Percentiles rank a stretch among this genome's conserved stretches.
Evolutionary conservation across 371 early-diverging fungal species (phyloP).

Genomic region (Dichotomocladium elegans): DNA sequence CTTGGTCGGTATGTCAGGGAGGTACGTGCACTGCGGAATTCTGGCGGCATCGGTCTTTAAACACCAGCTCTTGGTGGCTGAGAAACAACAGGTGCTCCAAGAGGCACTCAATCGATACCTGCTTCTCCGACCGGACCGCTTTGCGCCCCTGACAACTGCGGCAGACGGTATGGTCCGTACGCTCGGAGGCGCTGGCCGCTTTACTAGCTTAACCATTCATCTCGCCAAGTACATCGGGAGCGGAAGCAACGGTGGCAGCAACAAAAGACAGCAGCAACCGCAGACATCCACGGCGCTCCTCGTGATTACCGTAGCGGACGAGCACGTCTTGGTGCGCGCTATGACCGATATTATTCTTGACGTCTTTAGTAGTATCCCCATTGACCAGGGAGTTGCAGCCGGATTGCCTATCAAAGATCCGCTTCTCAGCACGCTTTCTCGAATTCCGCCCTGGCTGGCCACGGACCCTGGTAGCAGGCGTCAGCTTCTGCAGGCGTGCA

Average conservation of each 20-base stretch:
- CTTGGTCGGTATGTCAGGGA: not conserved
- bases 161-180: constrained; percentile 2
- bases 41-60: not conserved
- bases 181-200: constrained; percentile 6
- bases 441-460: not conserved
- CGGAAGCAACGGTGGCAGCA: too few species aligned
- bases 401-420: constrained; percentile 21
- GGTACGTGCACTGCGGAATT: not conserved
- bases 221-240: not conserved
- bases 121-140: constrained; percentile 5
- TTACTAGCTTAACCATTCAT: constrained; percentile 2
- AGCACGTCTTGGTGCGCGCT: too few species aligned
- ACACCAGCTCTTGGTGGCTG: not conserved
- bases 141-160: not conserved
- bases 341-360: constrained; percentile 23
- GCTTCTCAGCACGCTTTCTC: constrained; percentile 1
- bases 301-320: too few species aligned
- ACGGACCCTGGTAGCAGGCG: too few species aligned
- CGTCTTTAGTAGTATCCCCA: constrained; percentile 24
- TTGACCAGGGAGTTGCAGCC: constrained; percentile 23
- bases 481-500: constrained; percentile 20
- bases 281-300: too few species aligned
- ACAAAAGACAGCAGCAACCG: too few species aligned
- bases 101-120: not conserved
- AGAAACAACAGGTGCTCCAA: not conserved